These are phyloP conservation scores for Strigomonas culicis DNA, from an alignment of 208 protist species.

Conservation along the genomic window DNA sequence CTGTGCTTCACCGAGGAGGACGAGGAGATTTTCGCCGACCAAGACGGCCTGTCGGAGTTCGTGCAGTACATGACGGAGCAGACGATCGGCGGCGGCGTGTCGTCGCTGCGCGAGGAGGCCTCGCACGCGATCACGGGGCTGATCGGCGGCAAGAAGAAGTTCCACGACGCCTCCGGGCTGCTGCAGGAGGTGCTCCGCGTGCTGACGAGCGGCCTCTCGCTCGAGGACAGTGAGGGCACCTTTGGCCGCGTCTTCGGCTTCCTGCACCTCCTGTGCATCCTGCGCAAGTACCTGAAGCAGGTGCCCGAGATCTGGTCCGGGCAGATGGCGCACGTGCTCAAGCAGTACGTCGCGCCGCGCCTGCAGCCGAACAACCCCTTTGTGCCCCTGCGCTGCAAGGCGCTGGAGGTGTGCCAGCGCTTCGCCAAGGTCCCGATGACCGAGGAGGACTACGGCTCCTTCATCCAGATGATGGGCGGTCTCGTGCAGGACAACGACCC, in stretches of 20 bases:
- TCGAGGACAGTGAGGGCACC: slow-evolving; percentile 40
- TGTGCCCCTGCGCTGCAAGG: slow-evolving; percentile 74
- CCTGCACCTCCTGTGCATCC: slow-evolving; percentile 73
- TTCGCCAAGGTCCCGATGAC: slow-evolving; percentile 82
- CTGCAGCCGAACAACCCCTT: slow-evolving; percentile 40
- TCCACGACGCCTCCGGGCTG: slow-evolving; percentile 54
- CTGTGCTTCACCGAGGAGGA: slow-evolving; percentile 76
- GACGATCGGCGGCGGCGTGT: slow-evolving; percentile 59
- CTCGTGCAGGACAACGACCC: slow-evolving; percentile 66
- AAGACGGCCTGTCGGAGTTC: slow-evolving; percentile 69
- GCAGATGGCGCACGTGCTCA: slow-evolving; percentile 80
- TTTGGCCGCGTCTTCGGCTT: slow-evolving; percentile 73
- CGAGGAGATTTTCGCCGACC: slow-evolving; percentile 71
- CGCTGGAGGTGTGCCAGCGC: slow-evolving; percentile 74
- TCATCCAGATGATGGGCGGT: slow-evolving; percentile 65
- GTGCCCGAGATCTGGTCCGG: slow-evolving; percentile 64
- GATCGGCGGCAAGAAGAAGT: slow-evolving; percentile 69
- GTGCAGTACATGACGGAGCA: slow-evolving; percentile 86
- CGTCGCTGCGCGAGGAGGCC: slow-evolving; percentile 66
- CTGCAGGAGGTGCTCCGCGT: slow-evolving; percentile 63
- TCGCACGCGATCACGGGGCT: slow-evolving; percentile 76
- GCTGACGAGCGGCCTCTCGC: slow-evolving; percentile 52
- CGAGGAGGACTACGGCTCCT: slow-evolving; percentile 70
- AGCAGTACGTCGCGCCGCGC: slow-evolving; percentile 70
- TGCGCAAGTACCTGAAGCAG: slow-evolving; percentile 74